Conservation (phyloP, 2,329 filamentous ascomycete genomes). For the Aspergillus puulaauensis region DNA sequence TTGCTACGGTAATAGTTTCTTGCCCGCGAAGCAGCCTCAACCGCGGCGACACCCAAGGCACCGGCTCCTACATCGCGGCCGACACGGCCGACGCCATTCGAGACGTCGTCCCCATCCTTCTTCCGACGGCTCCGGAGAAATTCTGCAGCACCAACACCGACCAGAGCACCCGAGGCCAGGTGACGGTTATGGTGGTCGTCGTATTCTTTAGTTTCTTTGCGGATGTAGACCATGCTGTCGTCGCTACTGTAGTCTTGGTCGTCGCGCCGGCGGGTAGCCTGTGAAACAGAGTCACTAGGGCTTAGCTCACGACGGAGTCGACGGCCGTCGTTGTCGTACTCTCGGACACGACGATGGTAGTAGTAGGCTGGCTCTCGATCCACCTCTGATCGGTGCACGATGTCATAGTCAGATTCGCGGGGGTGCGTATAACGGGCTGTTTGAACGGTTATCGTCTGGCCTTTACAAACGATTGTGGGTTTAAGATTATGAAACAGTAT, state of each 20-base stretch:
- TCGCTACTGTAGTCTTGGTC: constrained; percentile 56
- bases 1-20: constrained; percentile 51
- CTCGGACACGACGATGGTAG: constrained; percentile 57
- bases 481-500: constrained; percentile 41
- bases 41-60: constrained; percentile 61
- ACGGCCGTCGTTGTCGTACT: constrained; percentile 52
- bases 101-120: constrained; percentile 55
- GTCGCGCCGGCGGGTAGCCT: constrained; percentile 43
- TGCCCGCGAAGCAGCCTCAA: constrained; percentile 55
- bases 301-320: constrained; percentile 48
- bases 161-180: constrained; percentile 62
- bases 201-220: constrained; percentile 48
- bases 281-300: constrained; percentile 54
- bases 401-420: constrained; percentile 59
- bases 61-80: constrained; percentile 58
- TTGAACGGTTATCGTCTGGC: constrained; percentile 56
- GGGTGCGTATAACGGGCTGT: constrained; percentile 51
- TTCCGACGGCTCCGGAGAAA: constrained; percentile 59
- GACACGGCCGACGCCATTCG: constrained; percentile 50
- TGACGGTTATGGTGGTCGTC: constrained; percentile 56
- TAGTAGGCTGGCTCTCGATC: constrained; percentile 62
- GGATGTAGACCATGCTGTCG: constrained; percentile 61
- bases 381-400: constrained; percentile 58
- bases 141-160: constrained; percentile 61
- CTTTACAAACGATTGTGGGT: constrained; percentile 53